phyloP scores from a whole-genome alignment of 352 stramenopile genomes.

The Pythium volutum region DNA sequence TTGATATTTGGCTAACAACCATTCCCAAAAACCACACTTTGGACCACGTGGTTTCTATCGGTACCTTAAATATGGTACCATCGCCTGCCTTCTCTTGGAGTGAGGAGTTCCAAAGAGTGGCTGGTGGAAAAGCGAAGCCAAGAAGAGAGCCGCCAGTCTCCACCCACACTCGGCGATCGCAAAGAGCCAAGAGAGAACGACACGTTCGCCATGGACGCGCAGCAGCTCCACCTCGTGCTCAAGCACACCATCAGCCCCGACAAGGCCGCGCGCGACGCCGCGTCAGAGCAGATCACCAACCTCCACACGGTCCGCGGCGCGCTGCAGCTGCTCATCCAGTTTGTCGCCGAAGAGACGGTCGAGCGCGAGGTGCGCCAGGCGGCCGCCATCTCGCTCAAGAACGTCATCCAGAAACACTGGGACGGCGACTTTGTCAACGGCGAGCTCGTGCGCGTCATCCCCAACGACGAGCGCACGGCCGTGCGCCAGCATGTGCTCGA shows the following conservation, averaged over 20 bases:
- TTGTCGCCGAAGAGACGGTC: constrained; percentile 66
- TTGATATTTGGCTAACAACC: not conserved
- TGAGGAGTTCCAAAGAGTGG: not conserved
- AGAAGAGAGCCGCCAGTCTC: not conserved
- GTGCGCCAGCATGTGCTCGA: constrained; percentile 75
- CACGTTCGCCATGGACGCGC: constrained; percentile 70
- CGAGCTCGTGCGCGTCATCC: constrained; percentile 66
- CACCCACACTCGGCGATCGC: constrained; percentile 5
- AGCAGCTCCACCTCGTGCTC: constrained; percentile 87
- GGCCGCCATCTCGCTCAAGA: constrained; percentile 94
- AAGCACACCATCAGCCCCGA: constrained; percentile 86
- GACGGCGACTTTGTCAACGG: constrained; percentile 78
- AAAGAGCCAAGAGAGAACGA: not conserved
- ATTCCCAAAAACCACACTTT: not conserved
- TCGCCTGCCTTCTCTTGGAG: not conserved
- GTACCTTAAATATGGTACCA: constrained; percentile 11
- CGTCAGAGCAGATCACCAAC: constrained; percentile 68
- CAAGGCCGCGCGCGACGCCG: constrained; percentile 63
- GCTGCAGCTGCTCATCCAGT: constrained; percentile 80
- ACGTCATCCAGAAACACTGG: constrained; percentile 95
- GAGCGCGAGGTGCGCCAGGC: constrained; percentile 89
- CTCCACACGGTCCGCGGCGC: constrained; percentile 73
- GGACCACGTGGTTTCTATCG: not conserved
- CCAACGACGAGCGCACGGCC: constrained; percentile 60
- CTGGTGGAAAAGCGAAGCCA: constrained; percentile 21